These are phyloP conservation scores for Piromyces sp. DNA, from an alignment of 192 early-diverging fungal species.

Conservation along the genomic window DNA sequence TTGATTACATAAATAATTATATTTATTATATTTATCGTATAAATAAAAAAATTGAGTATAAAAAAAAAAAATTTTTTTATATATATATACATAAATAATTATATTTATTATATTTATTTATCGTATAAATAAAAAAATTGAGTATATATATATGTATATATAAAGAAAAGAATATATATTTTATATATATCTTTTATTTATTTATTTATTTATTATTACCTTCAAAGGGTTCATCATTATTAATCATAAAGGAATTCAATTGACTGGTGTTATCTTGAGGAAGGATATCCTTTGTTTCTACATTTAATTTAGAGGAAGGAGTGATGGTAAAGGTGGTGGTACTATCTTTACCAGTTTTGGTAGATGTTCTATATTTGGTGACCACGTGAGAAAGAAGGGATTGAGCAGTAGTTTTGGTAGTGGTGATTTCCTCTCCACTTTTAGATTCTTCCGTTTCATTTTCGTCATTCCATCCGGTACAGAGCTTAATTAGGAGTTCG, in stretches of 20 bases:
- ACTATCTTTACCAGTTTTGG: neutral
- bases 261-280: conserved; percentile 2
- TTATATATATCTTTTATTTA: too few relatives aligned
- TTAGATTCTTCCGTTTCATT: neutral
- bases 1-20: too few relatives aligned
- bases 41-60: too few relatives aligned
- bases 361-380: neutral
- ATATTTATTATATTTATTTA: too few relatives aligned
- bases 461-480: conserved; percentile 6
- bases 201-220: too few relatives aligned
- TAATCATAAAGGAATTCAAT: neutral
- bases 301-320: conserved; percentile 16
- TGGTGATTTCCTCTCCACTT: neutral
- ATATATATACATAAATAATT: too few relatives aligned
- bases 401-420: neutral
- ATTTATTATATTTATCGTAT: too few relatives aligned
- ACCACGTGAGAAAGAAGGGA: neutral
- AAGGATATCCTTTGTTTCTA: conserved; percentile 6
- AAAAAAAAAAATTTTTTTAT: too few relatives aligned
- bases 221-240: too few relatives aligned
- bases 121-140: too few relatives aligned
- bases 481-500: conserved; percentile 20
- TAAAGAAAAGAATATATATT: too few relatives aligned
- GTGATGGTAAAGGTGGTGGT: conserved; percentile 22
- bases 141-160: too few relatives aligned